Base-by-base conservation (phyloP, 192 early-diverging fungal genomes). In the Lobosporangium transversale region DNA sequence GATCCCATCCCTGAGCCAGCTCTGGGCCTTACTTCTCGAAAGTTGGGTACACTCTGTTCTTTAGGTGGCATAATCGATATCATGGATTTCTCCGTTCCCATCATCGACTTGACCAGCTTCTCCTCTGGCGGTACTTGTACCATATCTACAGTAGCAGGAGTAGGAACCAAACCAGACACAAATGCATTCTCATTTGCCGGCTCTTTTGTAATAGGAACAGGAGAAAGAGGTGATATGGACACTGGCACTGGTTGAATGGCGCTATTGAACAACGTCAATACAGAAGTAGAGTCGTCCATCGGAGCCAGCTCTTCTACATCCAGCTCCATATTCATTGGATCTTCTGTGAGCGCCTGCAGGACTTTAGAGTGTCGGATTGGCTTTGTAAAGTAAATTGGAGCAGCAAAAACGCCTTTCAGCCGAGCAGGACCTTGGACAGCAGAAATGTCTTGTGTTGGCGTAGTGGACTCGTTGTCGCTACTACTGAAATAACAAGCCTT, bases 301-400 rank as follows among this genome's bases (percentile, higher is more conserved):
- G 60, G 48, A 21, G 18, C 35, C 24, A 62, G 37, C 24, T 62
- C 60, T 42, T 62, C 60, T 1, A 51, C 48, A 10, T 59, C 42
- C 40, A 65, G 12, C 20, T 60, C 63, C 48, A 60, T 61, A 4
- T 56, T 35, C 26, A 36, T 21, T 0, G 71, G 63, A 23, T 76
- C 51, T 23, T 66, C 63, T 2, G 55, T 43, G 6, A 76, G 27
- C 0, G 48, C 31, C 53, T 67, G 64, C 29, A 76, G 51, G 1
- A 76, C 63, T 53, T 76, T 76, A 58, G 71, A 76, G 21, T 76
- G 71, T 1, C 71, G 71, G 20, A 76, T 62, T 21, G 71, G 71
- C 36, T 76, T 76, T 1, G 71, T 67, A 35, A 67, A 62, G 24
- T 76, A 76, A 4, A 76, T 53, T 4, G 63, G 64, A 31, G 31